Evolutionary conservation across 108 stramenopile genomes (phyloP).

Genomic region (Mayamaea pseudoterrestris): DNA sequence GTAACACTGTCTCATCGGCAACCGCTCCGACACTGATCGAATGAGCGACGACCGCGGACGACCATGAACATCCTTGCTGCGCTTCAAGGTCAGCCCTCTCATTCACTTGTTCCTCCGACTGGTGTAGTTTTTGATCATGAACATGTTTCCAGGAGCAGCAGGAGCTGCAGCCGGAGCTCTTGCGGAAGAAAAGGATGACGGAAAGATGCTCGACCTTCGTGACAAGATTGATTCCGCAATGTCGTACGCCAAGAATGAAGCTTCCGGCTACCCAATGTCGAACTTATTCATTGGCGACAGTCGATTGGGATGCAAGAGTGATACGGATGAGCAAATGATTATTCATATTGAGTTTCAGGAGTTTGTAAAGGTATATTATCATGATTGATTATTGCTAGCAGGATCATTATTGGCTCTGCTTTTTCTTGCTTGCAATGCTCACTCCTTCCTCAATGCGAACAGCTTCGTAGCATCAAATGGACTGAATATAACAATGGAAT

Average conservation of each 20-base stretch:
- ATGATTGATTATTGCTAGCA: background rate
- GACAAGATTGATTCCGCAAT: conserved; percentile 38
- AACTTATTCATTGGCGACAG: conserved; percentile 84
- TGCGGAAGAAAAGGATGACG: conserved; percentile 32
- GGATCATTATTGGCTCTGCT: background rate
- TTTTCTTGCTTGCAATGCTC: background rate
- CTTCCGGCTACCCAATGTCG: conserved; percentile 49
- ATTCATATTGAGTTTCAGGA: conserved; percentile 76
- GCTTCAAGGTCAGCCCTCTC: too few relatives aligned
- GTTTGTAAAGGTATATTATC: conserved; percentile 59
- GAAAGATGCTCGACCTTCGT: conserved; percentile 45
- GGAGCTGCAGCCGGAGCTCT: background rate
- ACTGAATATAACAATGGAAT: conserved; percentile 63
- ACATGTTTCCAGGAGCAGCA: too few relatives aligned
- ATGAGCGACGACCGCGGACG: too few relatives aligned
- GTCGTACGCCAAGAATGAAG: conserved; percentile 70
- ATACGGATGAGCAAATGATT: conserved; percentile 83
- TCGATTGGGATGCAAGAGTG: conserved; percentile 69
- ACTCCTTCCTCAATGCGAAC: background rate
- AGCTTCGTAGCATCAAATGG: conserved; percentile 70
- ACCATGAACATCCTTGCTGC: too few relatives aligned
- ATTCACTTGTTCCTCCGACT: too few relatives aligned
- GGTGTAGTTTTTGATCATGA: too few relatives aligned
- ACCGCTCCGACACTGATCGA: too few relatives aligned
- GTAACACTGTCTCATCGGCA: too few relatives aligned